These are phyloP conservation scores for Chrysoporthe austroafricana DNA, from an alignment of 2,329 filamentous ascomycete species.

Conservation along the genomic window DNA sequence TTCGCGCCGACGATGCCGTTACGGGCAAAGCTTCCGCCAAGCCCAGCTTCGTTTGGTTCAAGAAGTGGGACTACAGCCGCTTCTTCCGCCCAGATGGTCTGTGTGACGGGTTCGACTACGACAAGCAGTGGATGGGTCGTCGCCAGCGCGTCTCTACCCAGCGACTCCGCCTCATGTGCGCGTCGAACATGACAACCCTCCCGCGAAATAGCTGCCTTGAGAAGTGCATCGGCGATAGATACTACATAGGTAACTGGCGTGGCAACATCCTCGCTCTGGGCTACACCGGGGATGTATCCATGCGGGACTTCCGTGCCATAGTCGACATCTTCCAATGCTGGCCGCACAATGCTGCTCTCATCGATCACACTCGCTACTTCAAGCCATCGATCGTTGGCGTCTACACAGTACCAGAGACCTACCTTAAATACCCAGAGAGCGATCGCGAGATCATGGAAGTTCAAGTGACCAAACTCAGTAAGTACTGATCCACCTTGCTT, in stretches of 20 bases:
- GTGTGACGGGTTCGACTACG: background rate
- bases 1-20: slow-evolving; percentile 1
- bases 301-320: slow-evolving; percentile 26
- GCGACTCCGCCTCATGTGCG: background rate
- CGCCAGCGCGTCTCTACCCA: slow-evolving; percentile 2
- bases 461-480: background rate
- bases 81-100: background rate
- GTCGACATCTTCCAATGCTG: slow-evolving; percentile 21
- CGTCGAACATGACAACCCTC: too few species aligned
- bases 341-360: background rate
- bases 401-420: slow-evolving; percentile 48
- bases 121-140: background rate
- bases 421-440: background rate
- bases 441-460: background rate
- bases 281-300: slow-evolving; percentile 18
- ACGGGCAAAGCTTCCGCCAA: background rate
- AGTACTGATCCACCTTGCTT: too few species aligned
- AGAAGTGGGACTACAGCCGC: too few species aligned
- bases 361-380: slow-evolving; percentile 13
- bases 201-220: slow-evolving; percentile 11
- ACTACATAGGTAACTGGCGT: background rate
- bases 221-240: slow-evolving; percentile 1
- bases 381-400: slow-evolving; percentile 69
- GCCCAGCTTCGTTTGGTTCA: slow-evolving; percentile 5
- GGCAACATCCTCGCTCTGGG: slow-evolving; percentile 10